These are phyloP conservation scores for Coemansia sp. DNA, from an alignment of 192 early-diverging fungal species.

Conservation along the genomic window DNA sequence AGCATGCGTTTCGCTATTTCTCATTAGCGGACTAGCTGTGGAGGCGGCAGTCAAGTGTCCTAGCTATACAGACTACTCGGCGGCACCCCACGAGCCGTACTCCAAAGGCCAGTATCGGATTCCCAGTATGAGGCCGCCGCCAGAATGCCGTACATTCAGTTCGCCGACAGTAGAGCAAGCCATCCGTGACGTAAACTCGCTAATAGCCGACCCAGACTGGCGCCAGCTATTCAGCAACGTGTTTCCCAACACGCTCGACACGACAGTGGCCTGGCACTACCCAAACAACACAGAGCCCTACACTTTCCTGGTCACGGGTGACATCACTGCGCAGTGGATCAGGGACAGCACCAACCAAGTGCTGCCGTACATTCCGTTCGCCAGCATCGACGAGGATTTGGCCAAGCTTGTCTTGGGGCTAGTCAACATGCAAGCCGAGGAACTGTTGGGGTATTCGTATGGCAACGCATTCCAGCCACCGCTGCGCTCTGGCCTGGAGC, in stretches of 20 bases:
- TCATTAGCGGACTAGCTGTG: background rate
- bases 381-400: constrained; percentile 32
- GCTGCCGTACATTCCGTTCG: constrained; percentile 54
- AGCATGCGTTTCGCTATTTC: background rate
- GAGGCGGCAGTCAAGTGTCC: constrained; percentile 17
- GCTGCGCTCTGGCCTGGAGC: constrained; percentile 29
- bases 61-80: constrained; percentile 40
- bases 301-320: constrained; percentile 69
- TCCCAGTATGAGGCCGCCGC: constrained; percentile 46
- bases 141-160: constrained; percentile 51
- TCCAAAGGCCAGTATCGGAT: constrained; percentile 23
- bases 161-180: constrained; percentile 51
- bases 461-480: constrained; percentile 68
- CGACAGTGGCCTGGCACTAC: constrained; percentile 60
- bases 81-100: constrained; percentile 15
- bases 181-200: constrained; percentile 22
- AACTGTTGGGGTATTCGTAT: constrained; percentile 47
- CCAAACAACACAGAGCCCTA: constrained; percentile 35
- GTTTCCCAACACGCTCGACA: constrained; percentile 70
- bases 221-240: constrained; percentile 58
- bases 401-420: constrained; percentile 55
- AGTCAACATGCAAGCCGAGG: constrained; percentile 57
- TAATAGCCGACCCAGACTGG: constrained; percentile 56
- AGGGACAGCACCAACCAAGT: constrained; percentile 72
- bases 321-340: constrained; percentile 71